Evolutionary conservation across 495 filamentous ascomycete genomes (phyloP).

Genomic region (Daldinia bambusicola): DNA sequence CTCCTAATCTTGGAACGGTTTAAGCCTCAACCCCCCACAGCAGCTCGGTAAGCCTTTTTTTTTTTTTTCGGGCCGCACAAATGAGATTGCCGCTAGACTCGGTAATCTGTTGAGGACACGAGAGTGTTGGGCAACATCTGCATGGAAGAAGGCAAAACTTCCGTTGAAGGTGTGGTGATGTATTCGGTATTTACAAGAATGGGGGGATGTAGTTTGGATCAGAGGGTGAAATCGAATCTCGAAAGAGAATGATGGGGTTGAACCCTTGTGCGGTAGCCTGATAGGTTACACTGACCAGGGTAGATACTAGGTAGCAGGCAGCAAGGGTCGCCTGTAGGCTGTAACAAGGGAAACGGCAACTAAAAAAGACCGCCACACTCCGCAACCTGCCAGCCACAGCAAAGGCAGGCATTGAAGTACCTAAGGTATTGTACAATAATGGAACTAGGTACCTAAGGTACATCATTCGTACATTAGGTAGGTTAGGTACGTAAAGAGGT

Average conservation of each 20-base stretch:
- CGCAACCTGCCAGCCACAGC: conserved; percentile 35
- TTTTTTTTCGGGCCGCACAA: conserved; percentile 40
- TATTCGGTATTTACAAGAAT: conserved; percentile 11
- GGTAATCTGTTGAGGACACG: conserved; percentile 30
- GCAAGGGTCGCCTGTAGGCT: conserved; percentile 21
- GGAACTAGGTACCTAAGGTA: no score
- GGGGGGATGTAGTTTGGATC: conserved; percentile 38
- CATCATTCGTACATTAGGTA: no score
- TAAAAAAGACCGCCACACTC: conserved; percentile 37
- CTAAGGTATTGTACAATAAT: neutral
- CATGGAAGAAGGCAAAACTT: conserved; percentile 35
- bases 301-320: conserved; percentile 26
- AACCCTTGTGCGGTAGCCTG: conserved; percentile 25
- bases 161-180: conserved; percentile 5
- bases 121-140: conserved; percentile 37
- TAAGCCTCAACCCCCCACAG: conserved; percentile 23
- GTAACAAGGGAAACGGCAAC: conserved; percentile 21
- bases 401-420: neutral
- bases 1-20: conserved; percentile 28
- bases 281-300: conserved; percentile 31
- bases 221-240: neutral
- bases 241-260: conserved; percentile 5
- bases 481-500: no score
- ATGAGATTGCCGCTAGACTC: conserved; percentile 12
- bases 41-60: conserved; percentile 26